phyloP scores from a whole-genome alignment of 495 filamentous ascomycete species.

The Penicillium canariense region DNA sequence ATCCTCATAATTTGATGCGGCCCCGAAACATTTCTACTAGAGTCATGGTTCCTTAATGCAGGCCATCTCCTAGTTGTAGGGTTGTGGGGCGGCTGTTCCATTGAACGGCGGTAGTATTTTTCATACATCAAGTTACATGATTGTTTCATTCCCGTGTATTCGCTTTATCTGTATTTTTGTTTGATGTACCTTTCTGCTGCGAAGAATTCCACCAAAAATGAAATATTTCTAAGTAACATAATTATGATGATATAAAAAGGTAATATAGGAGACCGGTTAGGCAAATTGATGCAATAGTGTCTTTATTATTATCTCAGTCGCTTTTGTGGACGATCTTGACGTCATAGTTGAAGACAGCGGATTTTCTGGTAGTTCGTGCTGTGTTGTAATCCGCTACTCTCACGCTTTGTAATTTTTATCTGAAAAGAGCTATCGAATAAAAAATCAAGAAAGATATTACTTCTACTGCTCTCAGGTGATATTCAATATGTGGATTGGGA shows the following conservation, averaged over 20 bases:
- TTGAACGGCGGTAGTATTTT: constrained; percentile 13
- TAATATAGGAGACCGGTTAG: not conserved
- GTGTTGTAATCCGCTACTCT: constrained; percentile 11
- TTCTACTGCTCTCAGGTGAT: constrained; percentile 2
- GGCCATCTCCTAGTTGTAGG: not conserved
- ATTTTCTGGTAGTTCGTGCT: constrained; percentile 8
- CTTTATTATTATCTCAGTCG: constrained; percentile 12
- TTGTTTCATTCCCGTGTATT: constrained; percentile 9
- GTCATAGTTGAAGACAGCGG: constrained; percentile 8
- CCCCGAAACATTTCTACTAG: not conserved
- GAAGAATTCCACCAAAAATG: constrained; percentile 24
- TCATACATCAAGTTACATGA: constrained; percentile 15
- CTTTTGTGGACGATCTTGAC: constrained; percentile 14
- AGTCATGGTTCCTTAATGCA: not conserved
- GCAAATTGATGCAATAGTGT: constrained; percentile 5
- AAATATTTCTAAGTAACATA: constrained; percentile 21
- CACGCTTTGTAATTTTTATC: constrained; percentile 14
- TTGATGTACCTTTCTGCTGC: constrained; percentile 17
- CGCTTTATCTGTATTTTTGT: constrained; percentile 7
- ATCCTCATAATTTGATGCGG: no score
- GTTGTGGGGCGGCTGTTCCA: constrained; percentile 6
- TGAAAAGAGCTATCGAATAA: constrained; percentile 5
- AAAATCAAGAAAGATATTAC: constrained; percentile 7
- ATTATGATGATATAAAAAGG: constrained; percentile 17
- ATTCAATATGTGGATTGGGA: constrained; percentile 13